phyloP scores from a whole-genome alignment of 108 stramenopile species.

The Mediolabrus comicus region DNA sequence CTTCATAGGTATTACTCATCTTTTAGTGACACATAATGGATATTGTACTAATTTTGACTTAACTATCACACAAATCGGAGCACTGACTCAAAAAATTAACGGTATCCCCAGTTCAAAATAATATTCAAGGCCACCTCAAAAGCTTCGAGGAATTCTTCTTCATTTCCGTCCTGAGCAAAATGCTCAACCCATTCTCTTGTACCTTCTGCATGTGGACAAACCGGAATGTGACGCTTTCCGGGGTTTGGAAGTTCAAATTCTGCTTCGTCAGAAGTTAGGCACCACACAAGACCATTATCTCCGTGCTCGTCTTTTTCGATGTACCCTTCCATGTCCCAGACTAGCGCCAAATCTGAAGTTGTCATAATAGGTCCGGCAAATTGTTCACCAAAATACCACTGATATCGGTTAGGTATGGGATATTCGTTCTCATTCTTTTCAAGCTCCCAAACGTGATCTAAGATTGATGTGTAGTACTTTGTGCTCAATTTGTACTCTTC shows the following conservation, averaged over 20 bases:
- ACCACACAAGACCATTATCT: neutral
- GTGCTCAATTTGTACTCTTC: conserved; percentile 8
- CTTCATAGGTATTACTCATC: no score
- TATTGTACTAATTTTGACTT: neutral
- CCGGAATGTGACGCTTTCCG: neutral
- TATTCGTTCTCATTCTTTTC: conserved; percentile 12
- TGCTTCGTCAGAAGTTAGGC: neutral
- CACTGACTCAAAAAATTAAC: neutral
- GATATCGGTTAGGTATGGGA: conserved; percentile 38
- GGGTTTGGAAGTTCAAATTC: neutral
- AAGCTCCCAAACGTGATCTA: conserved; percentile 3
- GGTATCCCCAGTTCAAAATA: neutral
- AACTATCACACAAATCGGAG: neutral
- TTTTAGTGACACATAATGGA: no score
- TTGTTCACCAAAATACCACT: conserved; percentile 16
- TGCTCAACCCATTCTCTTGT: neutral
- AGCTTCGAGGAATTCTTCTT: neutral
- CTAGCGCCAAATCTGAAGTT: conserved; percentile 14
- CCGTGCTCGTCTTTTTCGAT: conserved; percentile 5
- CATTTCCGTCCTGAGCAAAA: neutral
- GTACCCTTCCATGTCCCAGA: conserved; percentile 6
- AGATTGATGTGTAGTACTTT: neutral
- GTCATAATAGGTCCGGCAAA: conserved; percentile 20
- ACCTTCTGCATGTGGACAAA: neutral
- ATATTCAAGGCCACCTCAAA: neutral